Conservation (phyloP, 257 asterid genomes). For the Avicennia marina region DNA sequence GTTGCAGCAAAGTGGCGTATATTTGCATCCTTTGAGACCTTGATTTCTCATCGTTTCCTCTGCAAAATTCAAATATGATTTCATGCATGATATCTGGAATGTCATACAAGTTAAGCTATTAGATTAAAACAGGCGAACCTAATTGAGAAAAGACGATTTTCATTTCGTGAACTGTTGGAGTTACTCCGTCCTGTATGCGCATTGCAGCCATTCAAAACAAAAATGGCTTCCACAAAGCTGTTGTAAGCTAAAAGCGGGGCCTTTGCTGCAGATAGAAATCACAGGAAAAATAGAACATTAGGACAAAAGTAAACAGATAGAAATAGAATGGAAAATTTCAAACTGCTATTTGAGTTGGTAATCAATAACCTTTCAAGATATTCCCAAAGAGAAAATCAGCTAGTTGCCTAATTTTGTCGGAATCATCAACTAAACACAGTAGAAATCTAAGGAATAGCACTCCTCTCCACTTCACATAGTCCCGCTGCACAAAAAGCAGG, state of each 20-base stretch:
- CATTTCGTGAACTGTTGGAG: constrained; percentile 54
- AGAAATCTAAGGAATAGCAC: constrained; percentile 88
- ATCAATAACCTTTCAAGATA: constrained; percentile 69
- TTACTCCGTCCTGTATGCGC: constrained; percentile 84
- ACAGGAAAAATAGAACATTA: not conserved
- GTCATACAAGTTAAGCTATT: not conserved
- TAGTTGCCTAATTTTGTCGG: constrained; percentile 70
- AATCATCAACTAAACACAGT: constrained; percentile 82
- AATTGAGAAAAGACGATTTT: constrained; percentile 55
- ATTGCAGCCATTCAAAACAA: constrained; percentile 82
- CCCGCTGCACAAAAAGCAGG: constrained; percentile 46
- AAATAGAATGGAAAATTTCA: not conserved
- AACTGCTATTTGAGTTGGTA: constrained; percentile 5
- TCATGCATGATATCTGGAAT: not conserved
- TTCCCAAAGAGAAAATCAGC: constrained; percentile 92
- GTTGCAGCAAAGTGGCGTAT: constrained; percentile 77
- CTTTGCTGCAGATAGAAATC: constrained; percentile 54
- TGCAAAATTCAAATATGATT: constrained; percentile 19
- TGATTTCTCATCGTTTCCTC: constrained; percentile 80
- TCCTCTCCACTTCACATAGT: constrained; percentile 96
- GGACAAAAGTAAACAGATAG: not conserved
- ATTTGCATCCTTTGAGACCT: constrained; percentile 84
- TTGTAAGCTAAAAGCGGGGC: constrained; percentile 97
- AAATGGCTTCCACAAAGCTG: constrained; percentile 89
- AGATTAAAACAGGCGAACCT: constrained; percentile 40